Evolutionary conservation across 805 yeast genomes (phyloP), one percentile per base, ranked within the genome.

Genomic region (Candida piceae): DNA sequence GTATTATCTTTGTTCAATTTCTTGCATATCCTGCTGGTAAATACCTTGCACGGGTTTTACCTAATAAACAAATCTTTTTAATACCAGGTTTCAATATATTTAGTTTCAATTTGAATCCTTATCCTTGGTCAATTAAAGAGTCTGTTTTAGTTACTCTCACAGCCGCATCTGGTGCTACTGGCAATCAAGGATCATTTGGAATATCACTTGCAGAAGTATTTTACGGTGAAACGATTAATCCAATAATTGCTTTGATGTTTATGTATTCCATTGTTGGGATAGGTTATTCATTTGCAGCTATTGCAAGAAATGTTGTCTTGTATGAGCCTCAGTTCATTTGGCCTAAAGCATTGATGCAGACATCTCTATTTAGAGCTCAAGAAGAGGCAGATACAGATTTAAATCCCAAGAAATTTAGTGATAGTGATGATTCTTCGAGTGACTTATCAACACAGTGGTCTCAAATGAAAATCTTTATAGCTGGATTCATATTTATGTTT

Each of bases 91-190:
- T 12, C 13, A 4, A n/a, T 11, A 32, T 16, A 18, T 18, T 60
- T 5, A 41, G 34, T 7, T 63, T 70, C 43, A 58, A 58, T 36
- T 46, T 70, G 34, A 73, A 74, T 40, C 79, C 80, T 0, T 73
- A 76, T 2, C 78, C 79, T 0, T 74, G 78, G 78, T 57, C 74
- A 4, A 65, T 74, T 29, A 72, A 73, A 40, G 79, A 74, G 46
- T 65, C 77, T 7, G 69, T 74, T 23, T 39, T 79, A 60, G 64
- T 75, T 25, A 69, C 76, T 7, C 59, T 72, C 21, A 67, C 77
- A 1, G 77, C 77, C 3, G 71, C 70, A 19, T 64, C 71, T 24
- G 70, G 76, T 15, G 70, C 82, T 40, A 66, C 77, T 1, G 76
- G 76, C 1, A 71, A 69, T 40, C 59, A 66, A 46, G 78, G 73